phyloP scores from a whole-genome alignment of 306 rosid genomes.

The Vigna nakashimae region DNA sequence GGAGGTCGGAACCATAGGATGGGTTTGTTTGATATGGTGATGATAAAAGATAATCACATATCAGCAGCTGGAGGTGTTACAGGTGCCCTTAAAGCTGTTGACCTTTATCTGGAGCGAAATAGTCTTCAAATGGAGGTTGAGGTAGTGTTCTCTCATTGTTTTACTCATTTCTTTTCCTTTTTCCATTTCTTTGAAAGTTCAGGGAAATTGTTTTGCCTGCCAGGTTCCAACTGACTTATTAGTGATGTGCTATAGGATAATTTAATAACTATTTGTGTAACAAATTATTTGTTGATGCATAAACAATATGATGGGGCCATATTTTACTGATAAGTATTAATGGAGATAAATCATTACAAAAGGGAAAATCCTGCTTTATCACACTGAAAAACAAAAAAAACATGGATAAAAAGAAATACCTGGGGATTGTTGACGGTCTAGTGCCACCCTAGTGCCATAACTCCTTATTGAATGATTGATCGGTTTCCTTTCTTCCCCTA shows the following conservation, averaged over 20 bases:
- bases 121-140: slow-evolving; percentile 81
- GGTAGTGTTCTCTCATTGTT: slow-evolving; percentile 54
- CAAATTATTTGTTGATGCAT: slow-evolving; percentile 26
- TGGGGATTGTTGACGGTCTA: slow-evolving; percentile 8
- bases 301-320: neutral
- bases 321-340: slow-evolving; percentile 1
- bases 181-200: slow-evolving; percentile 30
- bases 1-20: slow-evolving; percentile 91
- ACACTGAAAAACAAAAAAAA: slow-evolving; percentile 1
- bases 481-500: neutral
- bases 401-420: neutral
- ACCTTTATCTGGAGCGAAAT: slow-evolving; percentile 71
- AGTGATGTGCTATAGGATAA: slow-evolving; percentile 23
- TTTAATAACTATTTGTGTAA: slow-evolving; percentile 7
- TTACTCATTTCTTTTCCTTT: slow-evolving; percentile 33
- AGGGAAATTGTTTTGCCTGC: slow-evolving; percentile 14
- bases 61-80: slow-evolving; percentile 81
- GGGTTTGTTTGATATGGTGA: slow-evolving; percentile 94
- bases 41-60: slow-evolving; percentile 96
- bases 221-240: slow-evolving; percentile 20
- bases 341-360: neutral
- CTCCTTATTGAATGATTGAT: neutral
- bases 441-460: neutral
- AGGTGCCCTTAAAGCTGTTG: slow-evolving; percentile 79
- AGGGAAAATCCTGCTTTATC: slow-evolving; percentile 13